Percentiles rank a stretch among this genome's conserved stretches.
Conservation (phyloP, 2,329 filamentous ascomycete genomes). For the Cladophialophora chaetospira region DNA sequence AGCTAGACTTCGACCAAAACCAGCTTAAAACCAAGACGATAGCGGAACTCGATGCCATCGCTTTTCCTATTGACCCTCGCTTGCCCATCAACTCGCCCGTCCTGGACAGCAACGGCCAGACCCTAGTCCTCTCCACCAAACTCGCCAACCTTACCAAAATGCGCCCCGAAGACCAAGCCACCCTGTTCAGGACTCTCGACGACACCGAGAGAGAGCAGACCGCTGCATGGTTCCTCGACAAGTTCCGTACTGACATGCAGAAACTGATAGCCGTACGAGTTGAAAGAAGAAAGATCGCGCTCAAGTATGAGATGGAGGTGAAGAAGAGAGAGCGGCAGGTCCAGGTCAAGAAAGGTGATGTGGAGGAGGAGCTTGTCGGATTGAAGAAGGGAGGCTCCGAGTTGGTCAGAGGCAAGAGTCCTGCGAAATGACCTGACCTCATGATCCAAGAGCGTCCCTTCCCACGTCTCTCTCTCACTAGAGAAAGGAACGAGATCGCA, state of each 20-base stretch:
- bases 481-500: not conserved
- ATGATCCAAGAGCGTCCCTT: not conserved
- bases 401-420: conserved; percentile 50
- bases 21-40: conserved; percentile 51
- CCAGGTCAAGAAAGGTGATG: conserved; percentile 50
- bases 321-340: conserved; percentile 56
- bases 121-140: conserved; percentile 39
- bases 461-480: not conserved
- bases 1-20: conserved; percentile 52
- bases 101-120: conserved; percentile 26
- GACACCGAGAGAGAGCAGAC: conserved; percentile 63
- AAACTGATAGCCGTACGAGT: conserved; percentile 56
- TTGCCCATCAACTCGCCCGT: conserved; percentile 31
- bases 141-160: conserved; percentile 42
- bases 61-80: conserved; percentile 50
- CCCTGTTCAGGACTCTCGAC: conserved; percentile 53
- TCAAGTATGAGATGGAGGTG: conserved; percentile 58
- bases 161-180: conserved; percentile 47
- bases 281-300: conserved; percentile 56
- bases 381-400: conserved; percentile 59
- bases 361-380: conserved; percentile 52
- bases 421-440: conserved; percentile 4
- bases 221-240: conserved; percentile 61
- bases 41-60: conserved; percentile 51
- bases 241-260: conserved; percentile 54